Evolutionary conservation across 106 monocot species (phyloP), one percentile per base, ranked within the genome.

Genomic region (Allium fistulosum): DNA sequence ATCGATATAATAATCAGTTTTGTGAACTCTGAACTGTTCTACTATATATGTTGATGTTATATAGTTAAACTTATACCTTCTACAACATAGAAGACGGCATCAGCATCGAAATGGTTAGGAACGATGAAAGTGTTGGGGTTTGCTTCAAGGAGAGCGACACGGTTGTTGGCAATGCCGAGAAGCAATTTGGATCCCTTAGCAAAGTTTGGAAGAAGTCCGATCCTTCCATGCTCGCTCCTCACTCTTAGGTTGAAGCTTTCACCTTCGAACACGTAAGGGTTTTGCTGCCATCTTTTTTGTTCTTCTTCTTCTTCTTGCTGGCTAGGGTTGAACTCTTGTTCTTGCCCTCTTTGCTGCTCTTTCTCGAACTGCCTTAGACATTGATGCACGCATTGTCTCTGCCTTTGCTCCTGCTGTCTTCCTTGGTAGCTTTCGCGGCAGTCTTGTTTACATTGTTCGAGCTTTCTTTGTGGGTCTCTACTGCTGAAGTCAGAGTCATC

Each of bases 91-190:
- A 71, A 67, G 16, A 87, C 11, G 1, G 26, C 51, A 4, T 83
- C 86, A 0, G 82, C 80, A 16, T 87, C 82, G 28, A 46, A 63
- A 46, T 85, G 84, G 15, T 58, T 74, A 2, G 84, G 84, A 37
- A 75, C 37, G 10, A 81, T 2, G 61, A 85, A 85, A 4, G 84
- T 72, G 7, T 65, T 46, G 6, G 84, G 80, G 11, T 74, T 56
- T 0, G 71, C 77, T 57, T 85, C 80, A 4, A 81, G n/a, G 0
- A 68, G n/a, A 13, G 65, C 81, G 5, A 85, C 11, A 10, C 81
- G 74, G 45, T 85, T 80, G 27, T 75, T 75, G 17, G 55, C 78
- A 48, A 81, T 74, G 26, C 81, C 77, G 7, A 17, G 48, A 37
- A 71, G 65, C 1, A 80, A 48, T 51, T 61, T 17, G 10, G 82